These are phyloP conservation scores for Silene conica DNA, from an alignment of 148 eudicot genomes.

Conservation along the genomic window DNA sequence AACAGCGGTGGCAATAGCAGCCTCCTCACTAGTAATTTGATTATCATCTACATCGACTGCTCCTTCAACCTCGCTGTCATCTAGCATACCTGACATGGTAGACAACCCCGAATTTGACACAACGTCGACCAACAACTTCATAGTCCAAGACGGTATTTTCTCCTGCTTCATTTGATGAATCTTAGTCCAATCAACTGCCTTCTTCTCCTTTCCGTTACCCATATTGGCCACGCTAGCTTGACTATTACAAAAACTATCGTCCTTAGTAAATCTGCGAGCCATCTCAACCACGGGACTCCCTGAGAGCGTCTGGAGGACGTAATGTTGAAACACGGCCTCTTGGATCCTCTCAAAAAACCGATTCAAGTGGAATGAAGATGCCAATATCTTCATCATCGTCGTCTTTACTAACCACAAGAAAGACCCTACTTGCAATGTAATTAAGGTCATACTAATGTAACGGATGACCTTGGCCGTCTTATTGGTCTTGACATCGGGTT, in stretches of 20 bases:
- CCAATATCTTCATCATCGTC: slow-evolving; percentile 60
- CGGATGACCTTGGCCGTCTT: slow-evolving; percentile 27
- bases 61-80: slow-evolving; percentile 54
- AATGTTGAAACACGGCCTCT: slow-evolving; percentile 70
- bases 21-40: slow-evolving; percentile 73
- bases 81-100: slow-evolving; percentile 56
- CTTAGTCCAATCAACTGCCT: slow-evolving; percentile 59
- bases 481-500: slow-evolving; percentile 21
- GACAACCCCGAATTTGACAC: slow-evolving; percentile 69
- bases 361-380: slow-evolving; percentile 76
- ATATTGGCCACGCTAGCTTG: slow-evolving; percentile 40
- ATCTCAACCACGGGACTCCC: slow-evolving; percentile 56
- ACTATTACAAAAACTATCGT: slow-evolving; percentile 31
- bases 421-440: slow-evolving; percentile 53
- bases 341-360: slow-evolving; percentile 83
- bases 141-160: slow-evolving; percentile 80
- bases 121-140: slow-evolving; percentile 74
- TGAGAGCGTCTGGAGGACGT: slow-evolving; percentile 59
- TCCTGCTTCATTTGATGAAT: slow-evolving; percentile 76
- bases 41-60: slow-evolving; percentile 57
- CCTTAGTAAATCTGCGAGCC: slow-evolving; percentile 26
- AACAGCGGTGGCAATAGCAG: slow-evolving; percentile 77
- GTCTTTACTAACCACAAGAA: slow-evolving; percentile 75
- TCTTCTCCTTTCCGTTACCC: slow-evolving; percentile 30
- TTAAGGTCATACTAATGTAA: slow-evolving; percentile 49